Evolutionary conservation across 2,329 filamentous ascomycete species (phyloP).

Genomic region (Colletotrichum salicis): DNA sequence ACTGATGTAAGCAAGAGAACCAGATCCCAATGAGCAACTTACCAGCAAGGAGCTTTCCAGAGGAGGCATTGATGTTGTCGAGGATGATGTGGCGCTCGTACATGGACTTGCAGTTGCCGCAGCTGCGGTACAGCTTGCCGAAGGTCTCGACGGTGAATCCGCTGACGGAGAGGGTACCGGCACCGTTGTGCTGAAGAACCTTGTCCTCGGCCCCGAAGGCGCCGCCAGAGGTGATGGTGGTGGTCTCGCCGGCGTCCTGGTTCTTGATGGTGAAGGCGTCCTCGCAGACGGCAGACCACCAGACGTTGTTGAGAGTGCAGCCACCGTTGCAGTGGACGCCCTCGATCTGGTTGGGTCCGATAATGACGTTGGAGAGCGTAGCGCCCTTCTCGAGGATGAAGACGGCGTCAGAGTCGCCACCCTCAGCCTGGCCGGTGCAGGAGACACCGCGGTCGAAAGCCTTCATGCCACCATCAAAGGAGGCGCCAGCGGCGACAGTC

Average conservation of each 20-base stretch:
- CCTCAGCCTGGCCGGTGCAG: constrained; percentile 56
- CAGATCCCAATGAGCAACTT: not conserved
- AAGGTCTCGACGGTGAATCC: constrained; percentile 32
- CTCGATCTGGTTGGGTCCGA: constrained; percentile 56
- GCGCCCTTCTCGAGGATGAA: constrained; percentile 55
- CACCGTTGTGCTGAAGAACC: constrained; percentile 37
- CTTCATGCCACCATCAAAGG: constrained; percentile 43
- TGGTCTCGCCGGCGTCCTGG: constrained; percentile 31
- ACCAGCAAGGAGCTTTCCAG: constrained; percentile 35
- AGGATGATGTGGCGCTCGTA: constrained; percentile 33
- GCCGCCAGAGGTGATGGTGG: constrained; percentile 29
- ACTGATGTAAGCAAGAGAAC: fast-evolving
- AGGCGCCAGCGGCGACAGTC: constrained; percentile 42
- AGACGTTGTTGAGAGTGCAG: constrained; percentile 52
- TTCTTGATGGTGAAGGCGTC: constrained; percentile 49
- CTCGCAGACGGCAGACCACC: constrained; percentile 52
- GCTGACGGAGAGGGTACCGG: constrained; percentile 30
- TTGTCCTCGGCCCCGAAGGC: constrained; percentile 30
- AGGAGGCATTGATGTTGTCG: constrained; percentile 33
- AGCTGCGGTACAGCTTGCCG: constrained; percentile 36
- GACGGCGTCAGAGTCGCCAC: constrained; percentile 54
- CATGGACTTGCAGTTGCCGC: constrained; percentile 35
- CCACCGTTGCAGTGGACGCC: constrained; percentile 58
- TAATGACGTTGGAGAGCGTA: constrained; percentile 57
- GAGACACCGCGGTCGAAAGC: constrained; percentile 51